Percentiles rank a stretch among this genome's conserved stretches.
phyloP scores from a whole-genome alignment of 345 rosid genomes.

The Eucalyptus microcorys region DNA sequence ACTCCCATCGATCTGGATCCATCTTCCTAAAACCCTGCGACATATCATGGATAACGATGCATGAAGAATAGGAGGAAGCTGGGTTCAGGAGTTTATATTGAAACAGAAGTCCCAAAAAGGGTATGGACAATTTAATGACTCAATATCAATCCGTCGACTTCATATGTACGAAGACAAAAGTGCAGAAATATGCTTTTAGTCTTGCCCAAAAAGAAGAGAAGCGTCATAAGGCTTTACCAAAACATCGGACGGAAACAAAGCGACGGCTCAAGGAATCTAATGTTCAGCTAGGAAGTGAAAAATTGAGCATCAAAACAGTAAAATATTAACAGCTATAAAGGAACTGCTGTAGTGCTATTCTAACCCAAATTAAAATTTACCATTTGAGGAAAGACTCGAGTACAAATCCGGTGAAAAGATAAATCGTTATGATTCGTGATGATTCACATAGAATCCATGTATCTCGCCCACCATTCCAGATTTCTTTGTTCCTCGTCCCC shows the following conservation, averaged over 20 bases:
- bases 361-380: neutral
- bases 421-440: neutral
- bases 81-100: neutral
- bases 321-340: neutral
- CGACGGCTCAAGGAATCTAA: neutral
- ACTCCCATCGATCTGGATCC: conserved; percentile 52
- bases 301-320: neutral
- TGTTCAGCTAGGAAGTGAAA: neutral
- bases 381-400: neutral
- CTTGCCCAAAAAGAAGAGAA: neutral
- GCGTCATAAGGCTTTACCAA: neutral
- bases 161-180: neutral
- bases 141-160: neutral
- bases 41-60: neutral
- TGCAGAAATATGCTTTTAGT: neutral
- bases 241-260: neutral
- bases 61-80: neutral
- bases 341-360: neutral
- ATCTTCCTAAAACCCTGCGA: conserved; percentile 56
- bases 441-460: neutral
- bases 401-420: neutral
- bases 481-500: neutral
- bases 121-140: neutral
- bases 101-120: neutral
- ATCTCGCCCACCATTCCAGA: neutral